Evolutionary conservation across 805 yeast species (phyloP).

Genomic region (Kodamaea leandrae): DNA sequence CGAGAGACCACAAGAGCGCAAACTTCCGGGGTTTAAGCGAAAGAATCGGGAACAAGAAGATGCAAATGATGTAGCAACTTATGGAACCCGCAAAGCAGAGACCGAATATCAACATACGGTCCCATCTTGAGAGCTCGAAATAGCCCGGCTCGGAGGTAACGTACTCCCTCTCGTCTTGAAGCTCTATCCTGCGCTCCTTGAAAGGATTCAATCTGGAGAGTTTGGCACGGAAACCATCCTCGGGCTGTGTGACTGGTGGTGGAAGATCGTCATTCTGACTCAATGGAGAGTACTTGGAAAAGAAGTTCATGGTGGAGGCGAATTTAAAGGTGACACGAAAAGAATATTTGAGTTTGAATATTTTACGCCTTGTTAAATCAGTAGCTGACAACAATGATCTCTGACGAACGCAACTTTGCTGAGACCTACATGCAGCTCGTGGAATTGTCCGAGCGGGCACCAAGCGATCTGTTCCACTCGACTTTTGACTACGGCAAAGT

Average conservation of each 20-base stretch:
- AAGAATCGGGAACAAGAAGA: constrained; percentile 43
- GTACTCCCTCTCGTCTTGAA: constrained; percentile 42
- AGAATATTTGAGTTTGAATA: not conserved
- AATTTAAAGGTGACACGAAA: too few species aligned
- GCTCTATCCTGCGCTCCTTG: constrained; percentile 33
- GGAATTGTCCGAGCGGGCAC: constrained; percentile 39
- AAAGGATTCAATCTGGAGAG: constrained; percentile 41
- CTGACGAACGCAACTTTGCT: constrained; percentile 45
- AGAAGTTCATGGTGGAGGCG: constrained; percentile 39
- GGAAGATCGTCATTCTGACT: constrained; percentile 36
- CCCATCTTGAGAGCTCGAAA: constrained; percentile 45
- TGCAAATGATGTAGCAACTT: constrained; percentile 42
- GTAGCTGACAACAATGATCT: constrained; percentile 7
- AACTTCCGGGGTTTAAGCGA: constrained; percentile 44
- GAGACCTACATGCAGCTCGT: constrained; percentile 49
- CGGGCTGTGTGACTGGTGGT: constrained; percentile 34
- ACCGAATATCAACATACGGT: constrained; percentile 45
- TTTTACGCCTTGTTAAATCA: too few species aligned
- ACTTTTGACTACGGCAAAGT: constrained; percentile 29
- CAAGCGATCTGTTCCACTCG: constrained; percentile 30
- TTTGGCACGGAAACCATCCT: constrained; percentile 24
- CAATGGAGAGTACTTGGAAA: constrained; percentile 34
- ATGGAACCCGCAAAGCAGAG: constrained; percentile 43
- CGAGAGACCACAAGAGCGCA: constrained; percentile 47
- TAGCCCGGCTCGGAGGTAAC: constrained; percentile 45